Percentiles rank a stretch among this genome's conserved stretches.
Conservation (phyloP, 805 yeast genomes). For the Starmera dryadoides region DNA sequence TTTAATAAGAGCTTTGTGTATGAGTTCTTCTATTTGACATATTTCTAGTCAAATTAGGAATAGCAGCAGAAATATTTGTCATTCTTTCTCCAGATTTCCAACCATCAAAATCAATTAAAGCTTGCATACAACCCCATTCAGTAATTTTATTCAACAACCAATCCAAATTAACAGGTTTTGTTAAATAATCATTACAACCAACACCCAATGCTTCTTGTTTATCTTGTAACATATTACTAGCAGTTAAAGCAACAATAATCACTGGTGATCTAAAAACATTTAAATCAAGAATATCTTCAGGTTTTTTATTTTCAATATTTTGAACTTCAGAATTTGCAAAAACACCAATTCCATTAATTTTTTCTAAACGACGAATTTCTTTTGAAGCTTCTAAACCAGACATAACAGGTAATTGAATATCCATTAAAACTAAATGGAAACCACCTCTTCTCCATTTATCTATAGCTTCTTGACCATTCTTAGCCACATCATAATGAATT, state of each 20-base stretch:
- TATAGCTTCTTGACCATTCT: constrained; percentile 91
- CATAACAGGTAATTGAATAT: constrained; percentile 91
- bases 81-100: constrained; percentile 55
- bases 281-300: constrained; percentile 51
- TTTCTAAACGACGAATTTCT: constrained; percentile 82
- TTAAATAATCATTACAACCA: constrained; percentile 94
- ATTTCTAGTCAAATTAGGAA: constrained; percentile 18
- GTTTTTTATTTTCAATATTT: constrained; percentile 17
- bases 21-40: constrained; percentile 3
- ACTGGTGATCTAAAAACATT: constrained; percentile 82
- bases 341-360: constrained; percentile 67
- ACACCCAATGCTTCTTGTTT: constrained; percentile 89
- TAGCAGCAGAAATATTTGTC: constrained; percentile 26
- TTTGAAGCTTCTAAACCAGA: constrained; percentile 94
- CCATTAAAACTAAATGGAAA: constrained; percentile 92
- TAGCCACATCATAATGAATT: constrained; percentile 79
- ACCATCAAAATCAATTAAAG: constrained; percentile 88
- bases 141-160: constrained; percentile 93
- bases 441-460: constrained; percentile 95
- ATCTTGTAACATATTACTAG: constrained; percentile 79
- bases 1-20: background rate
- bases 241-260: constrained; percentile 96
- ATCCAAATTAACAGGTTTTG: constrained; percentile 89
- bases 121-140: constrained; percentile 99
- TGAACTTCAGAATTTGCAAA: constrained; percentile 18